Conservation (phyloP, 106 monocot genomes). For the Gastrodia elata region DNA sequence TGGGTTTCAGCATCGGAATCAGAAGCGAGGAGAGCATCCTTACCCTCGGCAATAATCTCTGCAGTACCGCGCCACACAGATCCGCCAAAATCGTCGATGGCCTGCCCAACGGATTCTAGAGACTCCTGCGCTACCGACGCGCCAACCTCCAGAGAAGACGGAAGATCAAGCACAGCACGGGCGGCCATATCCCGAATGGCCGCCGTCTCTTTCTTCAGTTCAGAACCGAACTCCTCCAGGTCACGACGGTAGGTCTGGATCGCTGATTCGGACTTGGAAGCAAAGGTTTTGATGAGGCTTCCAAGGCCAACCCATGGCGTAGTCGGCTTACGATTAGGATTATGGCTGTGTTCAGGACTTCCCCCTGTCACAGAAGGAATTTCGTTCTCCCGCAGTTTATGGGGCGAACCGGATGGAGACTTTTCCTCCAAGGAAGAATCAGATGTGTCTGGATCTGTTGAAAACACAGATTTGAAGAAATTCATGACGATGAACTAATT, state of each 20-base stretch:
- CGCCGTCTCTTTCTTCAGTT: constrained; percentile 68
- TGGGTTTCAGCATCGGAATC: constrained; percentile 10
- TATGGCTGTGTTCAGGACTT: not conserved
- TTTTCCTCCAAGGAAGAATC: constrained; percentile 1
- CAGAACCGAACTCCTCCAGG: constrained; percentile 80
- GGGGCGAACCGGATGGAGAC: not conserved
- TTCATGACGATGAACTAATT: constrained; percentile 27
- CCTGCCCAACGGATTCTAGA: constrained; percentile 79
- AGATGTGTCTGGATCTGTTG: constrained; percentile 30
- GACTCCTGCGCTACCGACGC: constrained; percentile 71
- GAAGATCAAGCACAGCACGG: constrained; percentile 46
- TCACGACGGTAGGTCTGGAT: constrained; percentile 83
- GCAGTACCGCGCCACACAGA: constrained; percentile 28
- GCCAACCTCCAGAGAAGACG: constrained; percentile 56
- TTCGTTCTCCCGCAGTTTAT: not conserved
- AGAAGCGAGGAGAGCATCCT: constrained; percentile 32
- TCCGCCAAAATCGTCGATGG: constrained; percentile 54
- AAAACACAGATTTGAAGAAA: constrained; percentile 80
- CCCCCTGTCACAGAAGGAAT: not conserved
- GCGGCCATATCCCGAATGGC: constrained; percentile 63
- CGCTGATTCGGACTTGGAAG: constrained; percentile 65
- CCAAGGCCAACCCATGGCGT: constrained; percentile 21
- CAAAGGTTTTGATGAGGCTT: constrained; percentile 68
- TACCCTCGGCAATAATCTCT: constrained; percentile 43
- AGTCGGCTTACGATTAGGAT: not conserved